phyloP scores from a whole-genome alignment of 768 basidiomycete species.

The Rhizopogon vesiculosus region DNA sequence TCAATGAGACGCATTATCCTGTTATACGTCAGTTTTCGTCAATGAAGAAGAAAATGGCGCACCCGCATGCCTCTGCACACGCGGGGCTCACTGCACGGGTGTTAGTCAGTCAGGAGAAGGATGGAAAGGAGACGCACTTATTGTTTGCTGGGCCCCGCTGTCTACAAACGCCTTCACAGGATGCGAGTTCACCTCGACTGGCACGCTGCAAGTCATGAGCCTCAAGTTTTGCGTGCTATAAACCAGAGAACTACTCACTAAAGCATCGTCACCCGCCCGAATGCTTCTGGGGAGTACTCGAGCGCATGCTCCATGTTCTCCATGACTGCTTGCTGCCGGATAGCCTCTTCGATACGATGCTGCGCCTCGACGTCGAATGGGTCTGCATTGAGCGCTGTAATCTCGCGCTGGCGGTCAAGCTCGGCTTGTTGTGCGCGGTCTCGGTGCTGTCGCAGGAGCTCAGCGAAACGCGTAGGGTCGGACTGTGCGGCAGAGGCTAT shows the following conservation, averaged over 20 bases:
- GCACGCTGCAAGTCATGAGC: constrained; percentile 48
- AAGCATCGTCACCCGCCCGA: constrained; percentile 94
- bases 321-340: constrained; percentile 80
- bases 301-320: constrained; percentile 95
- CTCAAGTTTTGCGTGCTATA: neutral
- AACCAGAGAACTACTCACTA: constrained; percentile 54
- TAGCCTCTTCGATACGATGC: constrained; percentile 88
- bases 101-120: neutral
- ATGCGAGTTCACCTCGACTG: constrained; percentile 86
- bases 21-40: constrained; percentile 2
- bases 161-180: constrained; percentile 97
- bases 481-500: constrained; percentile 65
- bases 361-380: constrained; percentile 94
- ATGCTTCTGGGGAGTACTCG: constrained; percentile 89
- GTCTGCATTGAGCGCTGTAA: constrained; percentile 72
- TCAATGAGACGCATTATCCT: constrained; percentile 95
- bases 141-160: constrained; percentile 95
- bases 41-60: constrained; percentile 21
- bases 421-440: constrained; percentile 52
- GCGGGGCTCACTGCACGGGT: constrained; percentile 74
- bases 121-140: constrained; percentile 55
- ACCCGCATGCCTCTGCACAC: constrained; percentile 90
- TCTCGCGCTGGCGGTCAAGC: constrained; percentile 53
- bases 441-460: constrained; percentile 60
- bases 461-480: constrained; percentile 71